Evolutionary conservation across 2,329 filamentous ascomycete species (phyloP).

Genomic region (Diaporthe ilicicola): DNA sequence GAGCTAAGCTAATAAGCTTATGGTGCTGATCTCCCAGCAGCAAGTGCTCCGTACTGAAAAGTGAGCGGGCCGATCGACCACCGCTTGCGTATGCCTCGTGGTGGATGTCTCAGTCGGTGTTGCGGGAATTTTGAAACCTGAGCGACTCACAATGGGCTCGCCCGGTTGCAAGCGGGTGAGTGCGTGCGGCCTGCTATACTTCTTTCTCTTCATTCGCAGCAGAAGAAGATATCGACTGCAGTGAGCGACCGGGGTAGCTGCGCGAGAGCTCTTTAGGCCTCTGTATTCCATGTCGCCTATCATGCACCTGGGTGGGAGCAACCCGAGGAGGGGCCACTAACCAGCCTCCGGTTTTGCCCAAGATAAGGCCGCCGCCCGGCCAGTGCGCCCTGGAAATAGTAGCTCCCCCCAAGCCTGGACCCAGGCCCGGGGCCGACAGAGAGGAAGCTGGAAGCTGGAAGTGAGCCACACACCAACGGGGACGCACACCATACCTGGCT

Average conservation of each 20-base stretch:
- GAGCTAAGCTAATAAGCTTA: conserved; percentile 18
- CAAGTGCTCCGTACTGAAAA: not conserved
- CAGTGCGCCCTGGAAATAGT: conserved; percentile 12
- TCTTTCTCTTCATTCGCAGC: not conserved
- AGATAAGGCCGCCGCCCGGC: conserved; percentile 30
- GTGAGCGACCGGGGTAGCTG: not conserved
- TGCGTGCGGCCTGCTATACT: no score
- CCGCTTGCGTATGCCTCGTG: conserved; percentile 28
- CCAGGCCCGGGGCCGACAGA: not conserved
- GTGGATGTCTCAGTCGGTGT: not conserved
- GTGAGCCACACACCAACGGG: conserved; percentile 16
- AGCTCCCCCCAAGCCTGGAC: not conserved
- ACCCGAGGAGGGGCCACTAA: conserved; percentile 6
- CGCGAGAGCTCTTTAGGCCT: not conserved
- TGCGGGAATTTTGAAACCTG: not conserved
- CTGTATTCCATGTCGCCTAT: not conserved
- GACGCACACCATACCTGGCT: not conserved
- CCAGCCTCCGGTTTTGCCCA: conserved; percentile 28
- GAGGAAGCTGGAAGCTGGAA: not conserved
- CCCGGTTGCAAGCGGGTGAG: conserved; percentile 1
- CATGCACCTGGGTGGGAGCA: not conserved
- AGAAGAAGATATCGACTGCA: conserved; percentile 8
- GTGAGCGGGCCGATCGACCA: not conserved
- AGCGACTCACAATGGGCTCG: not conserved
- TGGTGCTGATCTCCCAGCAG: not conserved